Base-by-base conservation (phyloP, 495 filamentous ascomycete genomes). In the Penicillium parvum region DNA sequence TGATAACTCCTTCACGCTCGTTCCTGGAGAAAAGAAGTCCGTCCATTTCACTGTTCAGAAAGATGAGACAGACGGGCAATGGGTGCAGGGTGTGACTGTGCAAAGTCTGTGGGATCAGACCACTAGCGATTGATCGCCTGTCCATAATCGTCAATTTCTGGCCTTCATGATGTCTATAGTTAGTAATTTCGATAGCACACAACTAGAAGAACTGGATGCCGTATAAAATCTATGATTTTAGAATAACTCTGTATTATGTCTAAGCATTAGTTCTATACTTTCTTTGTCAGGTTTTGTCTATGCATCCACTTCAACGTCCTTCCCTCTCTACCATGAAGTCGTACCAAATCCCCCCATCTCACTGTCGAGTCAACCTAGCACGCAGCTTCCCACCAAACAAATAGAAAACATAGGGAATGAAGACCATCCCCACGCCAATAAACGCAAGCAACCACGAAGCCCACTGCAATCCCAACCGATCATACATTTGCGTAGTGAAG, bases 51-150 rank as follows among this genome's bases (percentile, higher is more conserved):
- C 62, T 18, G 57, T 81, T 4, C 74, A 74, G 60, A 72, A 65
- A 1, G 73, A 73, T 55, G 54, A 53, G 5, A 71, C 66, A 9
- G 49, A 57, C 29, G 74, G 68, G 0, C 64, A 64, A 7, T 85
- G 81, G 79, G 55, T 69, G 20, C 29, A 66, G 9, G 66, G 60
- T 18, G 79, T 85, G 3, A 77, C 73, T 3, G 78, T 79, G 36
- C 62, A 63, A 33, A 85, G 82, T 55, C 61, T 86, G 30, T 85
- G 79, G 79, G 72, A 86, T 58, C 77, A 82, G 59, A 80, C 74
- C 3, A 48, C 70, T 34, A 25, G 37, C 14, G 5, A 44, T 18
- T 44, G 14, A 37, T n/a, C n/a, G n/a, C n/a, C n/a, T n/a, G n/a
- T n/a, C n/a, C n/a, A n/a, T n/a, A n/a, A n/a, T n/a, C n/a, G n/a